phyloP scores from a whole-genome alignment of 2,329 filamentous ascomycete genomes.

The Sporothrix pseudoabietina region DNA sequence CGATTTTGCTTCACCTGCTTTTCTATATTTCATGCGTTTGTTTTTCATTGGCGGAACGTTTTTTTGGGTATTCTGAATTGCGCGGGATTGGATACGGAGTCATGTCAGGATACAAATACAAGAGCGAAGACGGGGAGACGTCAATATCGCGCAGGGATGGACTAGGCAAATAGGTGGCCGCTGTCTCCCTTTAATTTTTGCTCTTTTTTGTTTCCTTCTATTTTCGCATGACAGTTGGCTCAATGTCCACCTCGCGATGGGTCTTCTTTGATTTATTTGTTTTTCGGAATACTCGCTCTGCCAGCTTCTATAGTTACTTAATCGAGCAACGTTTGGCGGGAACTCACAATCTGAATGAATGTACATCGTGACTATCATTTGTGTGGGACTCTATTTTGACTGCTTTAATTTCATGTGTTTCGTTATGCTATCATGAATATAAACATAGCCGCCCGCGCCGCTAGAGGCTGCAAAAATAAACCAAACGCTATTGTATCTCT shows the following conservation, averaged over 20 bases:
- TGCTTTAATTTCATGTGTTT: neutral
- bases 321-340: slow-evolving; percentile 30
- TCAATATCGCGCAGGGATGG: slow-evolving; percentile 2
- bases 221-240: slow-evolving; percentile 24
- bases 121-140: neutral
- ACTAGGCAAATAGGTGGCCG: neutral
- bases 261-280: neutral
- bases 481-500: neutral
- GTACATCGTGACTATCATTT: neutral
- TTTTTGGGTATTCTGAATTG: slow-evolving; percentile 30
- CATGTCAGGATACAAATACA: slow-evolving; percentile 23
- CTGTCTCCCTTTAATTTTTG: slow-evolving; percentile 17
- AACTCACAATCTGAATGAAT: neutral
- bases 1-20: neutral
- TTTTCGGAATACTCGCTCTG: slow-evolving; percentile 31
- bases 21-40: neutral
- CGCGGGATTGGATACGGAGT: slow-evolving; percentile 29
- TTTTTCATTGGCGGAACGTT: slow-evolving; percentile 22
- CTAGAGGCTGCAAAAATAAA: neutral
- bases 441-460: neutral
- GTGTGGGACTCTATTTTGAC: neutral
- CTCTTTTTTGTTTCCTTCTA: slow-evolving; percentile 9
- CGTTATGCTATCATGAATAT: neutral
- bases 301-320: slow-evolving; percentile 37
- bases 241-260: slow-evolving; percentile 10